Conservation (phyloP, 1,284 basidiomycete species). For the Cryptococcus sp. region DNA sequence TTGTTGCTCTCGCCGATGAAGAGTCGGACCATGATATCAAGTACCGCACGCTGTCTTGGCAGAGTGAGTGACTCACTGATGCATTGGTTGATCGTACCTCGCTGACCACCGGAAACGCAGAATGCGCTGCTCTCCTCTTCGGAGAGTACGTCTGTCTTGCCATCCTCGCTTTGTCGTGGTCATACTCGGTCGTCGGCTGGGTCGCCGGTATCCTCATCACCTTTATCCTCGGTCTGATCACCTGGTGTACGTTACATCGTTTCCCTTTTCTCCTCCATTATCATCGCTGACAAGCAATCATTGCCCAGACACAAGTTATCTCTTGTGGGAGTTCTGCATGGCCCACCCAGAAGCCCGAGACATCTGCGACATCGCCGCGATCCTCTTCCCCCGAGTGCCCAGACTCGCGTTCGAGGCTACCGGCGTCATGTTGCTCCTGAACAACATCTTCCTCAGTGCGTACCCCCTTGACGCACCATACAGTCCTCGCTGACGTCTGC, state of each 20-base stretch:
- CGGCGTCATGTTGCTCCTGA: slow-evolving; percentile 42
- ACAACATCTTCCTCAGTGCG: slow-evolving; percentile 42
- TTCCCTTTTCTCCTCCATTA: slow-evolving; percentile 42
- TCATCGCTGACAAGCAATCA: slow-evolving; percentile 26
- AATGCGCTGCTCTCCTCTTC: slow-evolving; percentile 27
- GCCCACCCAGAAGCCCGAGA: slow-evolving; percentile 63
- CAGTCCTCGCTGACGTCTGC: background rate
- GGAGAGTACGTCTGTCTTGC: slow-evolving; percentile 53
- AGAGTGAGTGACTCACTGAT: slow-evolving; percentile 46
- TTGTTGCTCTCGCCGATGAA: slow-evolving; percentile 35
- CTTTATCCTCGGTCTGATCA: slow-evolving; percentile 59
- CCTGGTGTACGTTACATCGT: slow-evolving; percentile 46
- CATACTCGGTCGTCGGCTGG: slow-evolving; percentile 47
- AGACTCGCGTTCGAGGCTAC: slow-evolving; percentile 43
- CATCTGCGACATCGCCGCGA: slow-evolving; percentile 65
- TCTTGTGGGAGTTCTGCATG: slow-evolving; percentile 60
- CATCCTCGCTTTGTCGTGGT: slow-evolving; percentile 49
- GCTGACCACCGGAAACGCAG: too few species aligned
- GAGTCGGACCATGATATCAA: slow-evolving; percentile 46
- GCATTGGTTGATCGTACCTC: too few species aligned
- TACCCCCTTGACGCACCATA: background rate
- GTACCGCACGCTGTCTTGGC: slow-evolving; percentile 47
- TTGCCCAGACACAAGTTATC: slow-evolving; percentile 48
- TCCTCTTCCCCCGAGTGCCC: slow-evolving; percentile 50
- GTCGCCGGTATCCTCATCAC: slow-evolving; percentile 59